Conservation (phyloP, 768 basidiomycete genomes). For the Suillus ampliporus region DNA sequence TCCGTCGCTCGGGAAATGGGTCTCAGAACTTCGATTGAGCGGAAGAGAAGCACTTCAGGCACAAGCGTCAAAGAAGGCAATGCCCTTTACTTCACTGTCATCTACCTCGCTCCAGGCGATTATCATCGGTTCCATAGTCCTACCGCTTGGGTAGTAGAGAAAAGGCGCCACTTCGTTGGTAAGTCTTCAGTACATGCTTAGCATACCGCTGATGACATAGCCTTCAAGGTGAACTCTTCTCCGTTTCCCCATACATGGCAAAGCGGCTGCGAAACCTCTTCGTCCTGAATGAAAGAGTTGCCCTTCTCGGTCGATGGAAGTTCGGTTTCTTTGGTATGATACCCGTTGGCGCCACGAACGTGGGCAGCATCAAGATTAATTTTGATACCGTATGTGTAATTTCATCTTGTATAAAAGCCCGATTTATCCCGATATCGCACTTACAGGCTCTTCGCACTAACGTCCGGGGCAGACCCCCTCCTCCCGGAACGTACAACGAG, state of each 20-base stretch:
- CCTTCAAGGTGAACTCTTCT: conserved; percentile 83
- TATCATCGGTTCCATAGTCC: conserved; percentile 98
- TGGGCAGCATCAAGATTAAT: conserved; percentile 94
- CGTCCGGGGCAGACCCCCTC: conserved; percentile 71
- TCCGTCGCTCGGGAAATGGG: conserved; percentile 80
- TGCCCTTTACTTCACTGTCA: conserved; percentile 89
- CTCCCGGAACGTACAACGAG: conserved; percentile 88
- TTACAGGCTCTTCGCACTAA: conserved; percentile 88
- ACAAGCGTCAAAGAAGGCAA: conserved; percentile 73
- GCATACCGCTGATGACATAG: neutral
- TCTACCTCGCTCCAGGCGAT: conserved; percentile 98
- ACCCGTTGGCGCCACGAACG: conserved; percentile 98
- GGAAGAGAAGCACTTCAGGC: conserved; percentile 45
- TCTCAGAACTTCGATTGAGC: conserved; percentile 44
- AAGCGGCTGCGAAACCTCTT: conserved; percentile 91
- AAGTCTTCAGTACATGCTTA: conserved; percentile 26
- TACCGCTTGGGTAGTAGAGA: conserved; percentile 96
- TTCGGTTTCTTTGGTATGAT: conserved; percentile 98
- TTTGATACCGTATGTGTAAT: conserved; percentile 76
- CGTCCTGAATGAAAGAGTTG: conserved; percentile 97
- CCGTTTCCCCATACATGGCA: conserved; percentile 95
- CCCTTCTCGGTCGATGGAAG: conserved; percentile 92
- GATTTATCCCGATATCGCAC: conserved; percentile 9
- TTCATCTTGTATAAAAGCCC: neutral
- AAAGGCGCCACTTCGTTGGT: conserved; percentile 93